A percentile compares a stretch with the other conserved stretches of the same genome.
Evolutionary conservation across 345 rosid species (phyloP).

Genomic region (Fremontodendron californicum): DNA sequence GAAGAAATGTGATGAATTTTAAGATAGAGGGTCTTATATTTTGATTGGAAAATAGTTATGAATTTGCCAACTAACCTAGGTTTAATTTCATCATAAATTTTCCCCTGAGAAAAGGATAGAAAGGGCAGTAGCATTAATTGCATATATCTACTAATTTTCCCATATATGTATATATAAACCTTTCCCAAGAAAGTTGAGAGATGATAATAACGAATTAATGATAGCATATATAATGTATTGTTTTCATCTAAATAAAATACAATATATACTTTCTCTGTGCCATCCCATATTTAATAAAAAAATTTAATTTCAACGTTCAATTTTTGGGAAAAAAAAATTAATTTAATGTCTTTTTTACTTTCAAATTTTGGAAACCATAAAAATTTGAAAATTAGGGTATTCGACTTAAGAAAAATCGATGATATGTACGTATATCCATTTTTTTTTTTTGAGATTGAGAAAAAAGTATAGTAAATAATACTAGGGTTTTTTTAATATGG

Average conservation of each 20-base stretch:
- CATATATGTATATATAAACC: conserved; percentile 7
- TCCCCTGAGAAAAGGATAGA: neutral
- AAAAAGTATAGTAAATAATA: neutral
- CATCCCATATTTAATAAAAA: neutral
- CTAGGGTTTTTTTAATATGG: neutral
- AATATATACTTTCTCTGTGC: neutral
- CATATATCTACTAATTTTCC: conserved; percentile 2
- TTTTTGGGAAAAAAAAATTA: no score
- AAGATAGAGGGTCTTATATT: neutral
- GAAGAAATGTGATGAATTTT: conserved; percentile 15
- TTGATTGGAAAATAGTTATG: conserved; percentile 7
- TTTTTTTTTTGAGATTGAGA: neutral
- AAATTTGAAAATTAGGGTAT: neutral
- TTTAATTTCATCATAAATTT: neutral
- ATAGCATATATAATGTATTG: neutral
- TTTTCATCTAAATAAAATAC: neutral
- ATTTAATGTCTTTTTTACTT: neutral
- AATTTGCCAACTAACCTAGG: conserved; percentile 21
- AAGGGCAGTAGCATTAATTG: neutral
- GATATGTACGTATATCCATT: neutral
- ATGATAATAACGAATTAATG: neutral
- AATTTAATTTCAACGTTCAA: no score
- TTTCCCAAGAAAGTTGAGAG: conserved; percentile 3
- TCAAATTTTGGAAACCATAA: neutral
- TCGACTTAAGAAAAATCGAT: neutral